Evolutionary conservation across 2,329 filamentous ascomycete species (phyloP).

Genomic region (Colletotrichum eleusines): DNA sequence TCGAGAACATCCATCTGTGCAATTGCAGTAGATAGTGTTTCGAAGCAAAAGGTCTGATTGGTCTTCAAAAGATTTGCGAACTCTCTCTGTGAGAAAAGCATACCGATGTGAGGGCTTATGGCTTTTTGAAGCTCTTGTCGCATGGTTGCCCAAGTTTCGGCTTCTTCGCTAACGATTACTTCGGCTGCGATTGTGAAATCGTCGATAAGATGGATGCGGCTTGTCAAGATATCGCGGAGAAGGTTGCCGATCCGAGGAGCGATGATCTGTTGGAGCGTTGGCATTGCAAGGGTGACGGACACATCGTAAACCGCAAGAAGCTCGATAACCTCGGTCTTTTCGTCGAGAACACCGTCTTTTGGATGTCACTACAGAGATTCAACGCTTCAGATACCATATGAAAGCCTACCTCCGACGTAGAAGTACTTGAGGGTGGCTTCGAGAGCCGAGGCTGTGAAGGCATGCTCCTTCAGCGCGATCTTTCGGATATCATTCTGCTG

Average conservation of each 20-base stretch:
- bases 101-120: constrained; percentile 19
- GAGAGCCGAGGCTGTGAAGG: constrained; percentile 6
- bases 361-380: not conserved
- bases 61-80: constrained; percentile 2
- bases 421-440: constrained; percentile 12
- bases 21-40: constrained; percentile 5
- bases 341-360: not conserved
- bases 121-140: constrained; percentile 17
- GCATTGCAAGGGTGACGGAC: not conserved
- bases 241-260: not conserved
- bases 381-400: too few relatives aligned
- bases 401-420: constrained; percentile 15
- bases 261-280: not conserved
- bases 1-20: not conserved
- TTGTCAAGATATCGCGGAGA: constrained; percentile 12
- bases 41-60: constrained; percentile 13
- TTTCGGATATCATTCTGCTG: constrained; percentile 12
- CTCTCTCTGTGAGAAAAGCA: constrained; percentile 17
- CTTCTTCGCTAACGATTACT: constrained; percentile 10
- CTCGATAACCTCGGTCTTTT: constrained; percentile 7
- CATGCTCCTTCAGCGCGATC: constrained; percentile 15
- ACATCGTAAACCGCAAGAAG: constrained; percentile 20
- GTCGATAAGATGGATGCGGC: constrained; percentile 3
- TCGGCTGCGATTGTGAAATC: constrained; percentile 24
- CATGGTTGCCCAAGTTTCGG: not conserved